phyloP scores from a whole-genome alignment of 495 filamentous ascomycete species.

The Cryomyces antarcticus region DNA sequence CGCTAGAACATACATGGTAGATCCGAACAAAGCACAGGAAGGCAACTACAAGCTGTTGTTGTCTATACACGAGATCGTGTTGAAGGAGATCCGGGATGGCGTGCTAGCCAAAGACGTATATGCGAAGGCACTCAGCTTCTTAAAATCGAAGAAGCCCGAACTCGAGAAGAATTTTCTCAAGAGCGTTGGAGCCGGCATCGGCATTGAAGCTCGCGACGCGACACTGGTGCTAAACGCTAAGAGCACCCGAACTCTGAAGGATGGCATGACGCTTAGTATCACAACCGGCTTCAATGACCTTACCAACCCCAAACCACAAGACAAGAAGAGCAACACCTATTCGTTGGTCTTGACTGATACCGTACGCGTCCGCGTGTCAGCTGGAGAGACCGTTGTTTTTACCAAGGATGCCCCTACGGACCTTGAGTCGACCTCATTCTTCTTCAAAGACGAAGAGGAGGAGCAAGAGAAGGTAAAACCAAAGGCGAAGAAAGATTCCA shows the following conservation, averaged over 20 bases:
- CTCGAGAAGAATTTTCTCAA: conserved; percentile 83
- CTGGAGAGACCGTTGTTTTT: conserved; percentile 63
- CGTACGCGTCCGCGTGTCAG: conserved; percentile 47
- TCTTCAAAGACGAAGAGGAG: conserved; percentile 62
- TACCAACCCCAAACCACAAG: conserved; percentile 59
- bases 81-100: conserved; percentile 80
- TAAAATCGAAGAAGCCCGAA: conserved; percentile 81
- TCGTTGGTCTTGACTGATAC: conserved; percentile 84
- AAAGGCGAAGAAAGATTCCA: conserved; percentile 64
- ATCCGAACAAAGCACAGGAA: conserved; percentile 88
- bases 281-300: conserved; percentile 77
- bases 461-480: conserved; percentile 39
- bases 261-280: conserved; percentile 90
- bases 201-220: conserved; percentile 71
- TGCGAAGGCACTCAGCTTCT: conserved; percentile 55
- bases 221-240: conserved; percentile 71
- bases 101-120: conserved; percentile 77
- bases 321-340: conserved; percentile 70
- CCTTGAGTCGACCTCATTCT: conserved; percentile 83
- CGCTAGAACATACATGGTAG: conserved; percentile 83
- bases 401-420: conserved; percentile 82
- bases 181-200: conserved; percentile 74
- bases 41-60: conserved; percentile 86
- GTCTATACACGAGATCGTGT: conserved; percentile 60
- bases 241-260: conserved; percentile 60